Evolutionary conservation across 441 rosid species (phyloP).

Genomic region (Adansonia grandidieri): DNA sequence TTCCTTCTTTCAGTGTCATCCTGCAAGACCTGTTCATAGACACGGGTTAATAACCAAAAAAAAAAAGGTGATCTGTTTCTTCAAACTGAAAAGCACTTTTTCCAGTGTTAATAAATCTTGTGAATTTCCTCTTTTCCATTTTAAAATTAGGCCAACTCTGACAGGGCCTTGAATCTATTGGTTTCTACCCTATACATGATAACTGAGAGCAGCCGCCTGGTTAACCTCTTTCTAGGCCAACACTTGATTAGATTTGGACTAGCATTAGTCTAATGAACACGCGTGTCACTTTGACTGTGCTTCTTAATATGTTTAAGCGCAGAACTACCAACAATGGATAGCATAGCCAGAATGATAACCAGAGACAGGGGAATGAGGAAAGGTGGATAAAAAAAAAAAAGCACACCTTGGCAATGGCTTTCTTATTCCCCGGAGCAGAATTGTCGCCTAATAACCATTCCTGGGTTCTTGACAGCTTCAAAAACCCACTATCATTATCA

Average conservation of each 20-base stretch:
- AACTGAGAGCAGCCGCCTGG: neutral
- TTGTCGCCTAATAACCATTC: conserved; percentile 74
- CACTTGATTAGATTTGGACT: neutral
- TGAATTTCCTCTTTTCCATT: neutral
- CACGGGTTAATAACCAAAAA: conserved; percentile 21
- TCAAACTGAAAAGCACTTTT: neutral
- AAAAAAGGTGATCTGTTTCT: neutral
- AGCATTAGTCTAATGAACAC: neutral
- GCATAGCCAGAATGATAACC: neutral
- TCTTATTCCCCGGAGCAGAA: conserved; percentile 74
- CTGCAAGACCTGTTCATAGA: conserved; percentile 56
- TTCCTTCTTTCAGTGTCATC: conserved; percentile 85
- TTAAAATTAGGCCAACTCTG: neutral
- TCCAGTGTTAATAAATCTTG: neutral
- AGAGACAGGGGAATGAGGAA: neutral
- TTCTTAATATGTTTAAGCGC: conserved; percentile 9
- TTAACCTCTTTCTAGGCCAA: neutral
- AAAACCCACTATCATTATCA: conserved; percentile 66
- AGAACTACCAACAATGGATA: neutral
- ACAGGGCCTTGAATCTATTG: neutral
- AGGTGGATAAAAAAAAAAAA: neutral
- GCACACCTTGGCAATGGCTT: conserved; percentile 66
- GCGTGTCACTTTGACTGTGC: neutral
- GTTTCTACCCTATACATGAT: neutral
- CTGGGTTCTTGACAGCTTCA: conserved; percentile 71